These are phyloP conservation scores for Casuarina cunninghamiana DNA, from an alignment of 306 rosid genomes.

Conservation along the genomic window DNA sequence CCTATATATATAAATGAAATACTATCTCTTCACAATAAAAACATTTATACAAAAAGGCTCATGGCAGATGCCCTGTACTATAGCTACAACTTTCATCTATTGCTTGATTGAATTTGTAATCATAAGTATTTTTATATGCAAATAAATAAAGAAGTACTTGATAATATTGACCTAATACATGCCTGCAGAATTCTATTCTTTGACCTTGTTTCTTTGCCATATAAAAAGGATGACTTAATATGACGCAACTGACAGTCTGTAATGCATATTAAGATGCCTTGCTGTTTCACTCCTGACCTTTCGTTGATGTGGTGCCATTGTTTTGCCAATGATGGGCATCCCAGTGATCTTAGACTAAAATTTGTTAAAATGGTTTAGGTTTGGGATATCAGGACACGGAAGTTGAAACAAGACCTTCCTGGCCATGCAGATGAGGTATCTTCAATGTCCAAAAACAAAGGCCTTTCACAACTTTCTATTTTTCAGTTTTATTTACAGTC, in stretches of 20 bases:
- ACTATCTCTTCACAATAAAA: not conserved
- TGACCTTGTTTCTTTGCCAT: not conserved
- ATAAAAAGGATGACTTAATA: not conserved
- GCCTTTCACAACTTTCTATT: not conserved
- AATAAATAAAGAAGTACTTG: not conserved
- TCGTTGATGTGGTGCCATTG: not conserved
- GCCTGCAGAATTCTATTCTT: not conserved
- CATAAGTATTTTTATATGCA: not conserved
- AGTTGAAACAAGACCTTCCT: slow-evolving; percentile 93
- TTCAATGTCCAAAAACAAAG: slow-evolving; percentile 6
- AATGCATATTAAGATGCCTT: not conserved
- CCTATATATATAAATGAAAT: not conserved
- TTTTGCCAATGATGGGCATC: not conserved
- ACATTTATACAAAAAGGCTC: not conserved
- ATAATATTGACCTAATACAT: not conserved
- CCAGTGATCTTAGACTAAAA: slow-evolving; percentile 6
- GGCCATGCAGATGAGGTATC: slow-evolving; percentile 95
- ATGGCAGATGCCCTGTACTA: not conserved
- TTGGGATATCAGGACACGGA: slow-evolving; percentile 84
- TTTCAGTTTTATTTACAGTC: not conserved
- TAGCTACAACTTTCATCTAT: not conserved
- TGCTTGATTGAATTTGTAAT: not conserved
- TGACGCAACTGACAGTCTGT: not conserved
- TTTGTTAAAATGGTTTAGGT: slow-evolving; percentile 46
- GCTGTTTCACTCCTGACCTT: not conserved